phyloP scores from a whole-genome alignment of 2,329 filamentous ascomycete genomes.

The Fusarium pseudocircinatum region DNA sequence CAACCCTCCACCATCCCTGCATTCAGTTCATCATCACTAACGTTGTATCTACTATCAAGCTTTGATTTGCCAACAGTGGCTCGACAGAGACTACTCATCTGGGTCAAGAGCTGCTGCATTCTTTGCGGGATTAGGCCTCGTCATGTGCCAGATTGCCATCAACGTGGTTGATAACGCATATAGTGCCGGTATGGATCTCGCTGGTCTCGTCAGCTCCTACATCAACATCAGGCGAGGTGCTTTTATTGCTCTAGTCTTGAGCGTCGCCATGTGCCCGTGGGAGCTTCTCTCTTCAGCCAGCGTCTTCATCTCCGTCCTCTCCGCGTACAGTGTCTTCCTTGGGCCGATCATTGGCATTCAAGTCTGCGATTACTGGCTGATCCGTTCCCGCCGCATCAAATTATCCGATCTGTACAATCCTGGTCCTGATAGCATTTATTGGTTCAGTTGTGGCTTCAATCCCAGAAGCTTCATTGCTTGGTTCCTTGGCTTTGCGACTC shows the following conservation, averaged over 20 bases:
- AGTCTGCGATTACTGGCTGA: neutral
- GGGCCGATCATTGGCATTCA: neutral
- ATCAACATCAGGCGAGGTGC: neutral
- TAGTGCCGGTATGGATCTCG: neutral
- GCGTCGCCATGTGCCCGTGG: neutral
- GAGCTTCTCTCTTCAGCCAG: neutral
- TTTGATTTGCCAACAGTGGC: neutral
- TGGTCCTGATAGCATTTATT: neutral
- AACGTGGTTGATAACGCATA: neutral
- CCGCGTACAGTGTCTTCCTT: neutral
- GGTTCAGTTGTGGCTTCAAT: neutral
- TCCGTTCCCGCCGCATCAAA: neutral
- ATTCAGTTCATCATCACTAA: rapidly evolving
- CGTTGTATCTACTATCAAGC: neutral
- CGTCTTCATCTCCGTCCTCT: neutral
- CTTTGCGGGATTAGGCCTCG: neutral
- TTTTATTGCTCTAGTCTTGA: neutral
- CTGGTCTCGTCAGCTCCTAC: neutral
- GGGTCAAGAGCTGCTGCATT: neutral
- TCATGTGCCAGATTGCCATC: neutral
- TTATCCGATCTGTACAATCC: neutral
- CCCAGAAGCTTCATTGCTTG: neutral
- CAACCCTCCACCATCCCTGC: rapidly evolving
- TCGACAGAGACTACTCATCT: neutral
- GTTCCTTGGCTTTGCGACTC: neutral